Evolutionary conservation across 2,329 filamentous ascomycete genomes (phyloP), one percentile per base, ranked within the genome.

Genomic region (Alternaria solani): DNA sequence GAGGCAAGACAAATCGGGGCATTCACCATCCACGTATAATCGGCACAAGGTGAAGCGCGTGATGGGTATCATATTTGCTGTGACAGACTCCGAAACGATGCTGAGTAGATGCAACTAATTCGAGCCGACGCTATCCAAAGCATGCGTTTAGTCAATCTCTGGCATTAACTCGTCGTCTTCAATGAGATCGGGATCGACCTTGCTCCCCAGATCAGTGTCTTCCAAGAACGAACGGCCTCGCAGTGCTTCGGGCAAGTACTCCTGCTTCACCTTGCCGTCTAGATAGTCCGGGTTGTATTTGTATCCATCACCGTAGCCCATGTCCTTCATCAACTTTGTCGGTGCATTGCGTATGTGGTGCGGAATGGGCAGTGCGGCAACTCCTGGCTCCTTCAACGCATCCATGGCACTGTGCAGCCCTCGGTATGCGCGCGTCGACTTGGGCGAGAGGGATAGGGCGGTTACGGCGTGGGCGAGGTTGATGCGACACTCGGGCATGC

Each of bases 281-380:
- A 86, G 80, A 73, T 94, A 99, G 68, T 96, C 92, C 0, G 95
- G 95, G 68, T 96, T 96, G 74, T 99, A 98, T 79, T 98, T 98
- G 79, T 99, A 99, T 75, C 93, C 91, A 51, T 88, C 89, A 0
- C 94, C 94, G 73, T 93, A 96, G 0, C 93, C 94, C 67, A 98
- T 81, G 68, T 97, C 94, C 71, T 94, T 91, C 94, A 99, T 96
- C 66, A 98, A 77, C 66, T 89, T 86, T 1, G 95, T 98, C 0
- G 95, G 94, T 8, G 95, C 95, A 78, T 98, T 98, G 59, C 95
- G 84, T 59, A 99, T 79, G 76, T 98, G 95, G 39, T 95, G 79
- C 2, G 95, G 95, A 23, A 99, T 89, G 0, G 93, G 91, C 51
- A 97, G 75, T 1, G 87, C 87, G 0, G 93, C 94, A 2, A 96